Percentiles rank a stretch among this genome's conserved stretches.
Conservation (phyloP, 805 yeast species). For the Dipodascus geniculatus region DNA sequence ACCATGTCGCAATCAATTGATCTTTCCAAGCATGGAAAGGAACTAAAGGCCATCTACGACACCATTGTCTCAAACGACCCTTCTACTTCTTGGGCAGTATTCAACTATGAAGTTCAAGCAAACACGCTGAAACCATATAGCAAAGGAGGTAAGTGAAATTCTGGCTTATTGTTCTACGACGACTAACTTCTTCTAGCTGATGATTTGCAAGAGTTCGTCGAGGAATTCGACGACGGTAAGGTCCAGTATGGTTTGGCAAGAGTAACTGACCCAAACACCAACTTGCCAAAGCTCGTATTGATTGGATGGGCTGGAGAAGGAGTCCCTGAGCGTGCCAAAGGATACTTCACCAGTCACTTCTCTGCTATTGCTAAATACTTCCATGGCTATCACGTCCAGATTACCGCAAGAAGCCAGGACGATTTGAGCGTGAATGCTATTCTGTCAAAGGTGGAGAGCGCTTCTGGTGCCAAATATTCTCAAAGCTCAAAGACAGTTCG, state of each 20-base stretch:
- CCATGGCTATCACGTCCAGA: slow-evolving; percentile 83
- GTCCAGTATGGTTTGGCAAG: slow-evolving; percentile 87
- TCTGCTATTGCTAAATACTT: slow-evolving; percentile 28
- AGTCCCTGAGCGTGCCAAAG: slow-evolving; percentile 47
- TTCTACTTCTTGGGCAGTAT: slow-evolving; percentile 62
- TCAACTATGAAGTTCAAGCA: slow-evolving; percentile 53
- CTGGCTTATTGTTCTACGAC: too few relatives aligned
- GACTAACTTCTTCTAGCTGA: slow-evolving; percentile 38
- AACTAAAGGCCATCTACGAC: slow-evolving; percentile 64
- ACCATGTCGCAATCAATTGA: slow-evolving; percentile 33
- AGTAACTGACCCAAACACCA: slow-evolving; percentile 84
- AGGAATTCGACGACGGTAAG: slow-evolving; percentile 72
- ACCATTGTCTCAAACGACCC: slow-evolving; percentile 70
- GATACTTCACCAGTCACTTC: slow-evolving; percentile 33
- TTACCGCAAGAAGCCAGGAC: slow-evolving; percentile 89
- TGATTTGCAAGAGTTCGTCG: slow-evolving; percentile 64
- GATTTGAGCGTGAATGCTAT: slow-evolving; percentile 76
- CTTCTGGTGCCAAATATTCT: slow-evolving; percentile 93
- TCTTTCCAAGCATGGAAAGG: slow-evolving; percentile 56
- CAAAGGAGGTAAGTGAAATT: slow-evolving; percentile 19
- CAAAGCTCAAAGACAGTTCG: slow-evolving; percentile 24
- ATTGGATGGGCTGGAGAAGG: slow-evolving; percentile 94
- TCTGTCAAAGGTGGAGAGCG: slow-evolving; percentile 65
- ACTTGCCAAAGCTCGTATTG: slow-evolving; percentile 69
- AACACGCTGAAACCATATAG: slow-evolving; percentile 30